Conservation (phyloP, 805 yeast species). For the Candida caryicola region DNA sequence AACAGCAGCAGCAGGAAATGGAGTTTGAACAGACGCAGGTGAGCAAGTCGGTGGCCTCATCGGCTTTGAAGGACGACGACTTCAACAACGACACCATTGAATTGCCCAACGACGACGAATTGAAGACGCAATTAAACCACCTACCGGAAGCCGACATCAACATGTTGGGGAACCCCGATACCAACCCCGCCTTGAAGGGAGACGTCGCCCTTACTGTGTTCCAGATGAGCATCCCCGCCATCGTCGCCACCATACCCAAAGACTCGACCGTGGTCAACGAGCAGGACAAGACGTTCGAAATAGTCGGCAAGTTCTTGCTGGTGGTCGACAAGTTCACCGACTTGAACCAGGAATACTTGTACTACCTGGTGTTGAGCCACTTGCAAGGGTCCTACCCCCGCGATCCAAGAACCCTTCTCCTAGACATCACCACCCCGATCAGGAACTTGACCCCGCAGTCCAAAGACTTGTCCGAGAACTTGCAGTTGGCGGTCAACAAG, state of each 20-base stretch:
- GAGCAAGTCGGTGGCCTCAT: constrained; percentile 39
- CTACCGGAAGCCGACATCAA: constrained; percentile 86
- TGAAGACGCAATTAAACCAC: constrained; percentile 62
- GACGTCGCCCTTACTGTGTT: constrained; percentile 44
- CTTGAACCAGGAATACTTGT: constrained; percentile 65
- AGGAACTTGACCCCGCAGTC: constrained; percentile 46
- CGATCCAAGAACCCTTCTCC: constrained; percentile 39
- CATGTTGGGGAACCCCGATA: constrained; percentile 81
- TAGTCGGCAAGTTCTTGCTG: constrained; percentile 43
- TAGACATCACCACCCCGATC: constrained; percentile 66
- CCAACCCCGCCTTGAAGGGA: constrained; percentile 67
- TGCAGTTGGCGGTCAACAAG: constrained; percentile 70
- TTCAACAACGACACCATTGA: constrained; percentile 40
- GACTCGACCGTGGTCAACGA: constrained; percentile 22
- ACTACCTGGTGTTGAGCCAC: constrained; percentile 59
- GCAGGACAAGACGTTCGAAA: constrained; percentile 40
- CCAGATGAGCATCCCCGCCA: constrained; percentile 34
- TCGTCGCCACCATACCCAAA: constrained; percentile 23
- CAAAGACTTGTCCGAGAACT: constrained; percentile 50
- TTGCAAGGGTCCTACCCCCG: constrained; percentile 43
- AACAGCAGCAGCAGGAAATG: constrained; percentile 56
- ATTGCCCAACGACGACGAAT: constrained; percentile 51
- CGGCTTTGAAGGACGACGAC: constrained; percentile 22
- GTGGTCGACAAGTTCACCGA: constrained; percentile 69
- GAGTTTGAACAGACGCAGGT: constrained; percentile 27